phyloP scores from a whole-genome alignment of 2,329 filamentous ascomycete species.

The Cladosporium velox region DNA sequence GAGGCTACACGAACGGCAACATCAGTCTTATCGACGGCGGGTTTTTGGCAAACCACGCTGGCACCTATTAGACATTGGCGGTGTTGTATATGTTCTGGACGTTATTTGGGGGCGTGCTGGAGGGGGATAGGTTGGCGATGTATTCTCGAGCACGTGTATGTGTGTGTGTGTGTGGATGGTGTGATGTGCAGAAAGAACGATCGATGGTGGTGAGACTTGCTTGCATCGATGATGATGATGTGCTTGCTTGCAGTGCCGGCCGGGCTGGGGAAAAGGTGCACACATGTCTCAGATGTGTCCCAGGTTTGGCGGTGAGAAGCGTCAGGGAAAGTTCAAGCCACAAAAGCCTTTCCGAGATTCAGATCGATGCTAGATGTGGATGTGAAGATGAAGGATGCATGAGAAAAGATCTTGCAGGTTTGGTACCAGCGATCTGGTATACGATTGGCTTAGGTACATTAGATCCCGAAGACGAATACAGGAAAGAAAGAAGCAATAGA shows the following conservation, averaged over 20 bases:
- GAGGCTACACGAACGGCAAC: conserved; percentile 57
- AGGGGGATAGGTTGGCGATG: not conserved
- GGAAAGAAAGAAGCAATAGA: not conserved
- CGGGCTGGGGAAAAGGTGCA: not conserved
- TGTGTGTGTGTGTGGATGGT: not conserved
- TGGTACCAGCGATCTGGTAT: not conserved
- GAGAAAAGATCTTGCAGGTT: not conserved
- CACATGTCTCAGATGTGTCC: not conserved
- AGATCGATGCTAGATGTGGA: not conserved
- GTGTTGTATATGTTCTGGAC: not conserved
- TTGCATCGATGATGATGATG: not conserved
- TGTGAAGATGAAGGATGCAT: not conserved
- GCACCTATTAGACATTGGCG: conserved; percentile 22
- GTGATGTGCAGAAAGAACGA: not conserved
- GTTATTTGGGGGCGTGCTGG: not conserved
- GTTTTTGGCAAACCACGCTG: conserved; percentile 37
- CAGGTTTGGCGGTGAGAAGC: not conserved
- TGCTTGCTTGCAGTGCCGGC: not conserved
- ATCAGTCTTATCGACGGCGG: conserved; percentile 53
- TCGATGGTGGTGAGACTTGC: not conserved
- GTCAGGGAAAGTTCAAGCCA: not conserved
- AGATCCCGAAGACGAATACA: not conserved
- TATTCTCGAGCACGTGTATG: not conserved
- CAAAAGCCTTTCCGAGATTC: not conserved
- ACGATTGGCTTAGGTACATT: conserved; percentile 3